Conservation (phyloP, 495 filamentous ascomycete genomes). For the Entonaema liquescens region DNA sequence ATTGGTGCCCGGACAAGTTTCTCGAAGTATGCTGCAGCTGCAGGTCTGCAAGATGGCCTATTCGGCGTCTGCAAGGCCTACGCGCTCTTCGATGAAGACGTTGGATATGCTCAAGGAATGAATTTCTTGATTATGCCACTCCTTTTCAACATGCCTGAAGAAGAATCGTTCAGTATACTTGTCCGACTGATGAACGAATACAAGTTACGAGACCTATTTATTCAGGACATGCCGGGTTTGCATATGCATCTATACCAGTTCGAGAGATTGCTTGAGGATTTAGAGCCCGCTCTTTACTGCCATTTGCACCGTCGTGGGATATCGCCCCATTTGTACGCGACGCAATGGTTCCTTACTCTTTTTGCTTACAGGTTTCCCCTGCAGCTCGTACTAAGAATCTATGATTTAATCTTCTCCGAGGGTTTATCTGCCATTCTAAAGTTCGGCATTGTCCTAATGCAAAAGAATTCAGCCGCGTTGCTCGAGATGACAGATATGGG, state of each 20-base stretch:
- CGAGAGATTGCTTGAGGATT: constrained; percentile 91
- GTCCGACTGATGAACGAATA: constrained; percentile 98
- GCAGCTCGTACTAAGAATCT: constrained; percentile 94
- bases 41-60: constrained; percentile 91
- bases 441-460: constrained; percentile 94
- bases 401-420: constrained; percentile 95
- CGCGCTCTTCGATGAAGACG: constrained; percentile 90
- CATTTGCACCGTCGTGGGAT: constrained; percentile 90
- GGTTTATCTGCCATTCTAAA: constrained; percentile 91
- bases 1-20: constrained; percentile 93
- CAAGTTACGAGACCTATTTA: constrained; percentile 89
- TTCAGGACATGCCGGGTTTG: constrained; percentile 94
- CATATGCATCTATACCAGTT: constrained; percentile 95
- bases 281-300: constrained; percentile 93
- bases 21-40: constrained; percentile 88
- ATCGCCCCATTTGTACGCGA: constrained; percentile 91
- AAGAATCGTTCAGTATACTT: constrained; percentile 93
- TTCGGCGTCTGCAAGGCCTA: constrained; percentile 98
- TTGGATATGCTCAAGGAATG: constrained; percentile 98
- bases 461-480: constrained; percentile 83
- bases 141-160: constrained; percentile 97
- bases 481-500: constrained; percentile 91
- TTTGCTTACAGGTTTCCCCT: constrained; percentile 98
- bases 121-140: constrained; percentile 99
- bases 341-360: constrained; percentile 99